Percentiles rank a stretch among this genome's conserved stretches.
phyloP scores from a whole-genome alignment of 371 early-diverging fungal genomes.

The Mortierella sp. region DNA sequence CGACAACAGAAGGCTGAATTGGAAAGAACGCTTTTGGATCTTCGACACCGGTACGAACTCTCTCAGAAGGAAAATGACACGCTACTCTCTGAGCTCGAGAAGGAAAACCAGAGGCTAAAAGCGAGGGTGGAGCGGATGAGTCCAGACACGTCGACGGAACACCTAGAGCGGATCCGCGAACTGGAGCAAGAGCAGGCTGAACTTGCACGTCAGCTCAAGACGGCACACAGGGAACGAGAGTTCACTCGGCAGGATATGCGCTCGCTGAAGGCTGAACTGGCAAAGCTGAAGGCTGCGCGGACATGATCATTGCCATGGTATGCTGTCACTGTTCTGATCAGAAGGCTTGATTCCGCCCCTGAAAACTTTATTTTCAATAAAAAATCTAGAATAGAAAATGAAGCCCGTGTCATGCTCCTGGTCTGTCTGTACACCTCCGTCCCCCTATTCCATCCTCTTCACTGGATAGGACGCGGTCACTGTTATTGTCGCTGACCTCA shows the following conservation, averaged over 20 bases:
- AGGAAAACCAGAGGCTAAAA: conserved; percentile 31
- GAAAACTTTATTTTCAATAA: too few species aligned
- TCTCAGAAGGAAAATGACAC: conserved; percentile 44
- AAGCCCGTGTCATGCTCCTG: background rate
- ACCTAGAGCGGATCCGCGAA: conserved; percentile 37
- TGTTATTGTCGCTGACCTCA: background rate
- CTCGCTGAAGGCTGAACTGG: conserved; percentile 28
- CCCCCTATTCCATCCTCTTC: too few species aligned
- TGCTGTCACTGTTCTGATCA: too few species aligned
- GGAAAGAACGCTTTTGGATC: conserved; percentile 37
- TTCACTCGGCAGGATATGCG: conserved; percentile 50
- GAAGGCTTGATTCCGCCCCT: too few species aligned
- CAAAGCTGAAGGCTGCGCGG: conserved; percentile 14
- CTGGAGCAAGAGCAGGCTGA: conserved; percentile 24
- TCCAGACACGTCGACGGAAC: conserved; percentile 35
- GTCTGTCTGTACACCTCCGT: too few species aligned
- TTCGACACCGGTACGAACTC: conserved; percentile 45
- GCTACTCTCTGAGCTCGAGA: conserved; percentile 34
- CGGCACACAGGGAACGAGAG: conserved; percentile 42
- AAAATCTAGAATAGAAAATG: too few species aligned
- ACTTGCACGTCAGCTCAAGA: conserved; percentile 30
- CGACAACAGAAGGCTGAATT: conserved; percentile 40
- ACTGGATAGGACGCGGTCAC: too few species aligned
- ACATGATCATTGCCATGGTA: background rate
- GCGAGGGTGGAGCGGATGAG: conserved; percentile 27